Conservation (phyloP, 2,329 filamentous ascomycete species). For the Aspergillus novofumigatus region DNA sequence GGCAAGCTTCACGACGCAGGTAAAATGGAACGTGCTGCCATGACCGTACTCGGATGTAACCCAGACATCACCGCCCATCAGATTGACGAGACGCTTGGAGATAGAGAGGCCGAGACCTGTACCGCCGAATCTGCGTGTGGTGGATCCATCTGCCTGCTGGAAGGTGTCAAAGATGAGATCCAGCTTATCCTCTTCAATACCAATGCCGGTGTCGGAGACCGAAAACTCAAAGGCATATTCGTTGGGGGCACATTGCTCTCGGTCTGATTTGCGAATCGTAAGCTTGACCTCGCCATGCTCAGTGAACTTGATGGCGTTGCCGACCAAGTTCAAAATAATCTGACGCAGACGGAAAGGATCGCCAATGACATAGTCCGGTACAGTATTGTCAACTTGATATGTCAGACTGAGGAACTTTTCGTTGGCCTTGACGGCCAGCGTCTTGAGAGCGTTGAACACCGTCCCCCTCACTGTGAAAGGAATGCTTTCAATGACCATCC, state of each 20-base stretch:
- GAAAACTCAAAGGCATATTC: conserved; percentile 95
- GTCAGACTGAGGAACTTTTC: conserved; percentile 91
- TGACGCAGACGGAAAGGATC: conserved; percentile 95
- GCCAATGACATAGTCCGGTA: conserved; percentile 91
- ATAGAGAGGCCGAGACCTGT: conserved; percentile 93
- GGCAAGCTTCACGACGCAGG: conserved; percentile 82
- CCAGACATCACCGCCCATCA: conserved; percentile 97
- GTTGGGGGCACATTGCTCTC: conserved; percentile 61
- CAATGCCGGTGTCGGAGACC: conserved; percentile 93
- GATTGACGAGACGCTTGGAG: conserved; percentile 86
- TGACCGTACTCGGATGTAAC: conserved; percentile 88
- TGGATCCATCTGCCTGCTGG: conserved; percentile 96
- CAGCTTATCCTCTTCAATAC: conserved; percentile 90
- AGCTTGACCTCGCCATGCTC: conserved; percentile 94
- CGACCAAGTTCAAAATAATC: conserved; percentile 94
- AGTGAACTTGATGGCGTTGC: conserved; percentile 98
- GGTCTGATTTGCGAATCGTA: conserved; percentile 71
- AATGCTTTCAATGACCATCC: conserved; percentile 98
- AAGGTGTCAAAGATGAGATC: conserved; percentile 98
- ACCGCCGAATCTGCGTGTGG: conserved; percentile 91
- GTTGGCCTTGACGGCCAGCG: conserved; percentile 92
- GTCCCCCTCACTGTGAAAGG: conserved; percentile 91
- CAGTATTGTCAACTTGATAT: conserved; percentile 87
- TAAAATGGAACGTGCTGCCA: conserved; percentile 95
- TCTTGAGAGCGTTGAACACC: conserved; percentile 96